Conservation (phyloP, 2,329 filamentous ascomycete species). For the Pseudogymnoascus destructans region DNA sequence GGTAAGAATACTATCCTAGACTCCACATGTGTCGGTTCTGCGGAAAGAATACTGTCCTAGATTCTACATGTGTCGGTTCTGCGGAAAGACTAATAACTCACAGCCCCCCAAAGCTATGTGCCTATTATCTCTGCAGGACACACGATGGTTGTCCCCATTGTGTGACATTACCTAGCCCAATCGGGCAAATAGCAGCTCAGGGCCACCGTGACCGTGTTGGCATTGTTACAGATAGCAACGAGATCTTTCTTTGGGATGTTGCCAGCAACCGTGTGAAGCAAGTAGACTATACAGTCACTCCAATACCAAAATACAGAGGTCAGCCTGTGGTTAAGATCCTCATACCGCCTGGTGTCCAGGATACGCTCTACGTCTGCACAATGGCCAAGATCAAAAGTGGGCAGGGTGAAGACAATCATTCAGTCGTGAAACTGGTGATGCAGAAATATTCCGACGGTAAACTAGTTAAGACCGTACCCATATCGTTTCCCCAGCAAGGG, state of each 20-base stretch:
- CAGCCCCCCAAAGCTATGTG: not conserved
- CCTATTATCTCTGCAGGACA: conserved; percentile 1
- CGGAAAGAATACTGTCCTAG: not conserved
- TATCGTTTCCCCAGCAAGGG: not conserved
- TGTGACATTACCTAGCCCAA: not conserved
- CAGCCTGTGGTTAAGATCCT: not conserved
- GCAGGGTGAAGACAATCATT: not conserved
- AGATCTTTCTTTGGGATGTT: conserved; percentile 8
- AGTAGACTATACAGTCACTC: not conserved
- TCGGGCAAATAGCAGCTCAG: not conserved
- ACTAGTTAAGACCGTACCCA: not conserved
- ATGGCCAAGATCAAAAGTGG: not conserved
- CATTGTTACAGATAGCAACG: not conserved
- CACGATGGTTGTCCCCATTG: not conserved
- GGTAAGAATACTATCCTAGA: not conserved
- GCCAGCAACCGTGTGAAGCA: not conserved
- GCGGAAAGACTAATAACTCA: not conserved
- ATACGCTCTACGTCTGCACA: not conserved
- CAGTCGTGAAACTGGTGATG: not conserved
- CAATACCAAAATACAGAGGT: not conserved
- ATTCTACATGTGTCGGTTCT: not conserved
- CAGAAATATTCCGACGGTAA: conserved; percentile 3
- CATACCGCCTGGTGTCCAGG: not conserved
- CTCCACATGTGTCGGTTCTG: not conserved
- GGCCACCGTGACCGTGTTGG: not conserved